A percentile compares a stretch with the other conserved stretches of the same genome.
Conservation (phyloP, 192 early-diverging fungal species). For the Allomyces macrogynus region DNA sequence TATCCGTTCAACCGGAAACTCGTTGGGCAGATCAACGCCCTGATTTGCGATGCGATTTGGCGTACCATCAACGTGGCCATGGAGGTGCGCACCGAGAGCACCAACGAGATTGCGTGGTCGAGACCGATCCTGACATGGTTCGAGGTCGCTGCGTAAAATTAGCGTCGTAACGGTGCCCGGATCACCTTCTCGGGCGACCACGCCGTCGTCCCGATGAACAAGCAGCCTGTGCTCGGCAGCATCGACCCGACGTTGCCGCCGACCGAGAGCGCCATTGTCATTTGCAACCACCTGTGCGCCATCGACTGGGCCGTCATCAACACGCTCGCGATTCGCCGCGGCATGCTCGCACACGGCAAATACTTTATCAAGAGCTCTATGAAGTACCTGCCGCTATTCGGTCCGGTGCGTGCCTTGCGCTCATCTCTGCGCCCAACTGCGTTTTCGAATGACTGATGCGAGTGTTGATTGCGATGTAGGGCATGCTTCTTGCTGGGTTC, state of each 20-base stretch:
- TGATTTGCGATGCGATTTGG: neutral
- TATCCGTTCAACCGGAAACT: neutral
- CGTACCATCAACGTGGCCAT: neutral
- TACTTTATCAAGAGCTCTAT: conserved; percentile 4
- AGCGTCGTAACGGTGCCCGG: neutral
- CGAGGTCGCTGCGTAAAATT: too few species aligned
- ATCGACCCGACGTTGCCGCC: neutral
- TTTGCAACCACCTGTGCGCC: neutral
- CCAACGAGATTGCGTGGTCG: too few species aligned
- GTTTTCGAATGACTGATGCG: too few species aligned
- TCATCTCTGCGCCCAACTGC: too few species aligned
- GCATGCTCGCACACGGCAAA: conserved; percentile 5
- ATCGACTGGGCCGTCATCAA: conserved; percentile 1
- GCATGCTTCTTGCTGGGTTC: conserved; percentile 1
- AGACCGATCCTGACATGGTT: too few species aligned
- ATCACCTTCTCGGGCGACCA: neutral
- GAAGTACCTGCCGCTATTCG: conserved; percentile 3
- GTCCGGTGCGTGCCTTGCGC: neutral
- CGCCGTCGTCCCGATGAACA: neutral
- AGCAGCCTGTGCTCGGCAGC: neutral
- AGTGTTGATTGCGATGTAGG: neutral
- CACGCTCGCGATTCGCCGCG: conserved; percentile 1
- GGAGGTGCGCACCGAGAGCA: neutral
- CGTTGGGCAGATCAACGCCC: neutral
- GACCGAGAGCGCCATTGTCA: neutral